Percentiles rank a stretch among this genome's conserved stretches.
Evolutionary conservation across 768 basidiomycete genomes (phyloP).

Genomic region (Amanita exitialis): DNA sequence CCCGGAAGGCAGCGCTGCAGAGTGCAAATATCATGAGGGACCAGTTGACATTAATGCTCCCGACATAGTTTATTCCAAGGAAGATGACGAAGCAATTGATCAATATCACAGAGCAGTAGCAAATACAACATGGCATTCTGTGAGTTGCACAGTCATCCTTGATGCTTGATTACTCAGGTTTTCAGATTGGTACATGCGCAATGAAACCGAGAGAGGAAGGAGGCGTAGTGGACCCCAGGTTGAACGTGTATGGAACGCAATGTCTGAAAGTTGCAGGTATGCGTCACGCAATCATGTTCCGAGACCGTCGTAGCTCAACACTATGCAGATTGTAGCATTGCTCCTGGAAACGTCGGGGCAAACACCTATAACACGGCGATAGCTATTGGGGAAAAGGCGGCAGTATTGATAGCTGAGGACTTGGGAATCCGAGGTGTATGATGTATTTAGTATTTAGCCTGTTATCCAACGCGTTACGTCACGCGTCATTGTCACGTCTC

Average conservation of each 20-base stretch:
- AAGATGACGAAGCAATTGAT: slow-evolving; percentile 34
- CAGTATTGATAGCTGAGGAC: slow-evolving; percentile 50
- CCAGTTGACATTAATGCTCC: slow-evolving; percentile 24
- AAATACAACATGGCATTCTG: slow-evolving; percentile 37
- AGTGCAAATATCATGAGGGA: slow-evolving; percentile 10
- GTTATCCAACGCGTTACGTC: slow-evolving; percentile 2
- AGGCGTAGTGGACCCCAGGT: slow-evolving; percentile 52
- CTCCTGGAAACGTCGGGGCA: slow-evolving; percentile 28
- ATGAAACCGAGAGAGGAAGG: slow-evolving; percentile 52
- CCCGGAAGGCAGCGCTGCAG: slow-evolving; percentile 22
- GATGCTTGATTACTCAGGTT: not conserved
- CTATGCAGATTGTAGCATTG: slow-evolving; percentile 26
- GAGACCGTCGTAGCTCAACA: not conserved
- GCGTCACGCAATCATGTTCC: slow-evolving; percentile 4
- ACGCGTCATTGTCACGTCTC: slow-evolving; percentile 10
- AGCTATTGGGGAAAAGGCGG: slow-evolving; percentile 53
- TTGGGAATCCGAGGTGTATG: slow-evolving; percentile 18
- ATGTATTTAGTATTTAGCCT: not conserved
- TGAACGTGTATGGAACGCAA: slow-evolving; percentile 53
- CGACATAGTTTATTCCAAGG: slow-evolving; percentile 29
- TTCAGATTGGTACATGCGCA: slow-evolving; percentile 52
- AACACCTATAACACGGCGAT: slow-evolving; percentile 34
- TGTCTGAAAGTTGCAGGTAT: slow-evolving; percentile 50
- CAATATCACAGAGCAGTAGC: slow-evolving; percentile 23
- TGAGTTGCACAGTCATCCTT: slow-evolving; percentile 8